Evolutionary conservation across 192 early-diverging fungal genomes (phyloP).

Genomic region (Umbelopsis sp.): DNA sequence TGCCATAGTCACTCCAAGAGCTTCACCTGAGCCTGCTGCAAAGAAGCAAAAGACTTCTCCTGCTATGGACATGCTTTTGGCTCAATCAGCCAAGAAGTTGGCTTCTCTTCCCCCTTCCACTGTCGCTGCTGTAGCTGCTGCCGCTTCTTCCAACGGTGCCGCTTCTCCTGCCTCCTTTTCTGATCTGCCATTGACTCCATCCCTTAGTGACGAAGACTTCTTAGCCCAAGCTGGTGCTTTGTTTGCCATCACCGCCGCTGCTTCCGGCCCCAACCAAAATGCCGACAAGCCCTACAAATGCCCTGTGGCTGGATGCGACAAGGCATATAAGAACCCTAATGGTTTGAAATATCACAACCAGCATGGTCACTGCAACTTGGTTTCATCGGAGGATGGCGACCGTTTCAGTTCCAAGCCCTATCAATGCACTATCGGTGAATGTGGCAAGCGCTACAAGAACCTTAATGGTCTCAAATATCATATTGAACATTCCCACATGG

Average conservation of each 20-base stretch:
- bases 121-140: constrained; percentile 2
- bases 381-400: constrained; percentile 51
- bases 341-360: constrained; percentile 96
- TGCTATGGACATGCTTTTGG: constrained; percentile 12
- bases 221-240: constrained; percentile 32
- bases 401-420: constrained; percentile 63
- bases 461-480: constrained; percentile 94
- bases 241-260: constrained; percentile 18
- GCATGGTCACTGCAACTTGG: constrained; percentile 80
- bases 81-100: constrained; percentile 20
- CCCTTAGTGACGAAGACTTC: constrained; percentile 32
- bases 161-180: constrained; percentile 21
- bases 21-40: background rate
- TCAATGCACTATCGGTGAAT: constrained; percentile 75
- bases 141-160: constrained; percentile 1
- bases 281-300: constrained; percentile 87
- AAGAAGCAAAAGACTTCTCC: constrained; percentile 20
- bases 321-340: constrained; percentile 97
- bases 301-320: constrained; percentile 80
- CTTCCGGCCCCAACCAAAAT: constrained; percentile 15
- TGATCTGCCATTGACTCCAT: constrained; percentile 12
- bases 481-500: constrained; percentile 78
- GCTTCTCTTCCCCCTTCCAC: constrained; percentile 17
- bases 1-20: background rate
- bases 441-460: constrained; percentile 95